These are phyloP conservation scores for Sarocladiaceae sp. DNA, from an alignment of 2,329 filamentous ascomycete genomes.

Conservation along the genomic window DNA sequence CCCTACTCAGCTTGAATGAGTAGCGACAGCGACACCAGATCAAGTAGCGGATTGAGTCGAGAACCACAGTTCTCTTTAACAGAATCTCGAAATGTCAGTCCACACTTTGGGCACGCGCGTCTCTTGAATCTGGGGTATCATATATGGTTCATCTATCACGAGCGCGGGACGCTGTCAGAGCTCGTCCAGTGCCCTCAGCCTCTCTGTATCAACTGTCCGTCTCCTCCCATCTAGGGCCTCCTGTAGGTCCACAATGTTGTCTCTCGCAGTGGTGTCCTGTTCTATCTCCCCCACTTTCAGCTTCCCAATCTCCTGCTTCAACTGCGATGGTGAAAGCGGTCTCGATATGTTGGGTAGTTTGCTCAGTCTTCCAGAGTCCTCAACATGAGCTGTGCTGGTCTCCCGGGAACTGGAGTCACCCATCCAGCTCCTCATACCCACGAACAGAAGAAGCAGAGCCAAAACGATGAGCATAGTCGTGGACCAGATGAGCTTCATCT, in stretches of 20 bases:
- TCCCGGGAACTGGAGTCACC: not conserved
- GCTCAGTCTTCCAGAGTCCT: not conserved
- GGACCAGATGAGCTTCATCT: constrained; percentile 61
- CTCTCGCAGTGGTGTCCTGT: not conserved
- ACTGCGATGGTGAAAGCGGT: constrained; percentile 15
- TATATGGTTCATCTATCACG: not conserved
- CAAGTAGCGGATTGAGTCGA: no score
- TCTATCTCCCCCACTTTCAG: not conserved
- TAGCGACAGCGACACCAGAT: no score
- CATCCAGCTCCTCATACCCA: constrained; percentile 18
- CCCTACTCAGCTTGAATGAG: no score
- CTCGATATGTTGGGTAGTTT: constrained; percentile 13
- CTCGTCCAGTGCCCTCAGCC: constrained; percentile 42
- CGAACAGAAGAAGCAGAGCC: constrained; percentile 40
- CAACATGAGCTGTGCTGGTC: not conserved
- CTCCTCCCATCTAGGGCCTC: constrained; percentile 22
- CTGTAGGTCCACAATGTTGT: constrained; percentile 14
- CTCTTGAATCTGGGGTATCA: not conserved
- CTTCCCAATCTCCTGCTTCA: constrained; percentile 12
- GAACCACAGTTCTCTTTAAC: no score
- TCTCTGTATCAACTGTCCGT: constrained; percentile 26
- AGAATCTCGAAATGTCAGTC: no score
- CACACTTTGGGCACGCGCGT: no score
- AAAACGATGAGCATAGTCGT: constrained; percentile 47
- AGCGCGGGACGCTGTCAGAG: constrained; percentile 25